Conservation (phyloP, 1,284 basidiomycete genomes). For the Moniliella sp. region DNA sequence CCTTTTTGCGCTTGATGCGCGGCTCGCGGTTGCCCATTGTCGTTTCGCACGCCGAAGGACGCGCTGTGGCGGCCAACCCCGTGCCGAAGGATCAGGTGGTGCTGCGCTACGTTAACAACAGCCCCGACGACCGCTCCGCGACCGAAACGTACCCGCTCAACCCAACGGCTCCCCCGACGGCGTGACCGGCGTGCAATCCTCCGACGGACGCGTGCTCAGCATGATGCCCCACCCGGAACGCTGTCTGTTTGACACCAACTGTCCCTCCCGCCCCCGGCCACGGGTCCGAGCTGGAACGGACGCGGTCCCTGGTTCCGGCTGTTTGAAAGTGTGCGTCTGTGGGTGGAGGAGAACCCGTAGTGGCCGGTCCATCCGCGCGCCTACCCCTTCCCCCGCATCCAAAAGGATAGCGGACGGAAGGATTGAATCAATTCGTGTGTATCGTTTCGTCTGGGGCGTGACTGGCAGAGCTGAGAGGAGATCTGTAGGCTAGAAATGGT, state of each 20-base stretch:
- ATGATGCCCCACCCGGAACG: constrained; percentile 60
- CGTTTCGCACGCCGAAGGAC: constrained; percentile 86
- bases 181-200: constrained; percentile 67
- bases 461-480: too few species aligned
- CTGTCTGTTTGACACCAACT: constrained; percentile 24
- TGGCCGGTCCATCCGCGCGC: too few species aligned
- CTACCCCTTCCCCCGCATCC: too few species aligned
- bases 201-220: constrained; percentile 64
- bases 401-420: too few species aligned
- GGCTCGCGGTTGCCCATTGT: constrained; percentile 71
- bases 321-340: constrained; percentile 63
- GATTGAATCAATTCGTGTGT: too few species aligned
- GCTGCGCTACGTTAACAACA: constrained; percentile 20
- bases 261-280: constrained; percentile 25
- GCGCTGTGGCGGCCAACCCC: constrained; percentile 43
- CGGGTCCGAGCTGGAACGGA: constrained; percentile 33
- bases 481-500: too few species aligned
- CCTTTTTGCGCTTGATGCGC: constrained; percentile 71
- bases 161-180: constrained; percentile 79
- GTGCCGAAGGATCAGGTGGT: constrained; percentile 10
- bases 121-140: constrained; percentile 1
- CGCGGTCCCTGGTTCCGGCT: constrained; percentile 80
- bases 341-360: too few species aligned
- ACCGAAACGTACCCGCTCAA: constrained; percentile 40
- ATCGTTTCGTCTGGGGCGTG: too few species aligned